Percentiles rank a stretch among this genome's conserved stretches.
These are phyloP conservation scores for Osmozyma mogii DNA, from an alignment of 805 yeast genomes.

Conservation along the genomic window DNA sequence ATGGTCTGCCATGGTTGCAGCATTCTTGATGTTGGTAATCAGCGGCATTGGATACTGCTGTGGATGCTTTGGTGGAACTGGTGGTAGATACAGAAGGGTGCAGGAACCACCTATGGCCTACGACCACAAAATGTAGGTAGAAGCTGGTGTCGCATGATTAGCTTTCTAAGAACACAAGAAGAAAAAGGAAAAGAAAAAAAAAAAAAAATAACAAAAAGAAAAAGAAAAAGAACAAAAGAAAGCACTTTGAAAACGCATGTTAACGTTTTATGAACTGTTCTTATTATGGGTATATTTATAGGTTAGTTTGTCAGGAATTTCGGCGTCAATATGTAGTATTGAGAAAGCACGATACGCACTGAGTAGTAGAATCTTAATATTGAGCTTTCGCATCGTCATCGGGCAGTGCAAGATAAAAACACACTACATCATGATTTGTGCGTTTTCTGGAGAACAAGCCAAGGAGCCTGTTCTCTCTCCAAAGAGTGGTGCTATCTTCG, in stretches of 20 bases:
- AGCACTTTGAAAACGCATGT: not conserved
- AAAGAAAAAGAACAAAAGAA: too few relatives aligned
- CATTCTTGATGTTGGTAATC: slow-evolving; percentile 22
- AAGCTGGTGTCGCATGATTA: not conserved
- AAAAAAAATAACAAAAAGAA: slow-evolving; percentile 2
- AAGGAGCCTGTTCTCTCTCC: slow-evolving; percentile 71
- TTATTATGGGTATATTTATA: too few relatives aligned
- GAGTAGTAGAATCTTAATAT: too few relatives aligned
- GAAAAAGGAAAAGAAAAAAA: not conserved
- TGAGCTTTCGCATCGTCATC: too few relatives aligned
- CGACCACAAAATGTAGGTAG: slow-evolving; percentile 10
- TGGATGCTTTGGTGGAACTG: slow-evolving; percentile 29
- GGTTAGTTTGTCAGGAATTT: too few relatives aligned
- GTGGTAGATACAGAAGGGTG: slow-evolving; percentile 19
- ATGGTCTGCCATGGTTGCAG: slow-evolving; percentile 56
- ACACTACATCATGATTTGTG: slow-evolving; percentile 14
- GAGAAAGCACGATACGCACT: too few relatives aligned
- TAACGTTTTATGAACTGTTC: not conserved
- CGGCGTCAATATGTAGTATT: too few relatives aligned
- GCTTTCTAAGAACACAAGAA: not conserved
- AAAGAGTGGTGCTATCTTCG: slow-evolving; percentile 64
- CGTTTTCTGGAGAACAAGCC: slow-evolving; percentile 64
- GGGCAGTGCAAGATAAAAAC: too few relatives aligned
- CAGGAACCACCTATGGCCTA: slow-evolving; percentile 14
- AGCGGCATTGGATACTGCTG: slow-evolving; percentile 35